Base-by-base conservation (phyloP, 2,329 filamentous ascomycete species). In the Cucurbitaria berberidis region DNA sequence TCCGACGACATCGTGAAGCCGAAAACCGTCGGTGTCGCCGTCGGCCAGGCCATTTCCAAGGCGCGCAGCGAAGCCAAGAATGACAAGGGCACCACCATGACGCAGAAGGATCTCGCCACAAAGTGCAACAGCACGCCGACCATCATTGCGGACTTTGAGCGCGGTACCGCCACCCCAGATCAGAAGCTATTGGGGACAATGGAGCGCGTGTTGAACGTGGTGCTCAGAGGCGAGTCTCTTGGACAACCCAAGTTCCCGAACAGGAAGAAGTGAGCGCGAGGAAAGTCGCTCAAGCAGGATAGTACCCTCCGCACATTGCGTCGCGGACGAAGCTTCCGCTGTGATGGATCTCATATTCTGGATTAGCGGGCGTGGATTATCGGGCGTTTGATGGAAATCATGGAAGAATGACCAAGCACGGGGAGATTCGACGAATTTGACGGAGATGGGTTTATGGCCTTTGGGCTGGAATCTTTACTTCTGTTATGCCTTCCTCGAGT, bases 1-100 rank as follows among this genome's bases (percentile, higher is more conserved):
- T 88, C 87, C 75, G 93, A 98, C 82, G 95, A 97, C 76, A 96
- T 97, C 80, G 89, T 98, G 79, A 96, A 96, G 82, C 93, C 92
- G 73, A 96, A 96, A 81, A 96, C 91, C 41, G 83, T 77, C 53
- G 91, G 92, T 74, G 83, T 84, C 70, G 82, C 85, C 51, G 91
- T 98, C 62, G 91, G 90, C 69, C 86, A 90, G 63, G 90, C 89
- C 62, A 97, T 98, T 80, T 84, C 86, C 70, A 84, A 88, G 70
- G 86, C 89, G 50, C 90, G 95, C 62, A 87, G 86, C 74, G 86
- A 89, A 74, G 88, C 91, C 75, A 89, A 89, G 78, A 92, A 93
- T 78, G 95, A 96, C 63, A 82, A 82, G 71, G 80, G 80, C 65
- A 72, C 65, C 41, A 81, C 80, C 39, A 93, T 98, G 91, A 96